Conservation (phyloP, 2,329 filamentous ascomycete genomes). For the Sporothrix schenckii region DNA sequence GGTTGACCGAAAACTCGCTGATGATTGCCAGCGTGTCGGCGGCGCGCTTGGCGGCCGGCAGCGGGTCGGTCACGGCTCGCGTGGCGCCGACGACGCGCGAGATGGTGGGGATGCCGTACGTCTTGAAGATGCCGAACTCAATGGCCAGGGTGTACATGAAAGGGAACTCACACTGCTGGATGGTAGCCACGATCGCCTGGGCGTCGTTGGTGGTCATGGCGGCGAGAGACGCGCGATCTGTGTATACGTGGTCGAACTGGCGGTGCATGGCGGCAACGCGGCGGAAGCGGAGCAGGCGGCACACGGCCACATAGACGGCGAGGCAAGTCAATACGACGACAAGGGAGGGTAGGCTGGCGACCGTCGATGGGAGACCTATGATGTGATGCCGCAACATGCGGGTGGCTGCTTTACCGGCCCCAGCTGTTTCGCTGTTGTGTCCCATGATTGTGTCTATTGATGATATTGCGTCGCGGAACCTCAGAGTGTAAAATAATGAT, state of each 20-base stretch:
- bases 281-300: conserved; percentile 46
- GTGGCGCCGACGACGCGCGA: conserved; percentile 45
- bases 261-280: conserved; percentile 41
- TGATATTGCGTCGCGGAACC: background rate
- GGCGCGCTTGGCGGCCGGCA: conserved; percentile 44
- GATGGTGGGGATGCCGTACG: conserved; percentile 47
- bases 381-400: background rate
- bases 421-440: background rate
- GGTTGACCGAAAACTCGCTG: conserved; percentile 46
- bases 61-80: conserved; percentile 44
- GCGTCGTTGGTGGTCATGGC: conserved; percentile 51
- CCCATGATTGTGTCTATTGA: background rate
- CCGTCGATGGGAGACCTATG: background rate
- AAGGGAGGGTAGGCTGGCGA: background rate
- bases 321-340: conserved; percentile 27
- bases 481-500: background rate
- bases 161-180: conserved; percentile 46
- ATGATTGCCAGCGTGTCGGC: conserved; percentile 49
- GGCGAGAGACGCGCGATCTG: conserved; percentile 45
- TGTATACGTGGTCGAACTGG: conserved; percentile 34
- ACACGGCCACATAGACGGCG: conserved; percentile 43
- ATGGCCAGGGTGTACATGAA: conserved; percentile 45
- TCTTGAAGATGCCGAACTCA: conserved; percentile 50
- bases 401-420: background rate
- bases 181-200: conserved; percentile 48